A percentile compares a stretch with the other conserved stretches of the same genome.
phyloP scores from a whole-genome alignment of 1,139 yeast species.

The Taiozyma sp. region DNA sequence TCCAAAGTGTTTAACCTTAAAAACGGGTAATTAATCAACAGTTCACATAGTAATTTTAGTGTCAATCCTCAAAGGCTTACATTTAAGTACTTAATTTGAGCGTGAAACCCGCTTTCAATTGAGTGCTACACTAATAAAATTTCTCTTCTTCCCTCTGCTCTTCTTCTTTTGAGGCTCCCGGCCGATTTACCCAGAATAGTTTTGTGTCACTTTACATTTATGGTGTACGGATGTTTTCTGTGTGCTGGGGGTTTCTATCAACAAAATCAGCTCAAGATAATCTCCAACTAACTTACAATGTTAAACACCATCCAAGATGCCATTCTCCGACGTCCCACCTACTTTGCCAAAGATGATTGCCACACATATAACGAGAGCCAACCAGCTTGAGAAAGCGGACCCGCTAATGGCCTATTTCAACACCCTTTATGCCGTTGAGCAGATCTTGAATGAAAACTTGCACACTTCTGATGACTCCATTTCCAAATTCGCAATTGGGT shows the following conservation, averaged over 20 bases:
- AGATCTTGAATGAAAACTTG: constrained; percentile 52
- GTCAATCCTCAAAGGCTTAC: too few species aligned
- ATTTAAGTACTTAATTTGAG: too few species aligned
- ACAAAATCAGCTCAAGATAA: too few species aligned
- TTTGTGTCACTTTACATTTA: neutral
- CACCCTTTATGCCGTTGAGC: constrained; percentile 59
- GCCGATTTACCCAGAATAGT: neutral
- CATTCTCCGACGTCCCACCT: constrained; percentile 20
- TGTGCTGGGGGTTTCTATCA: too few species aligned
- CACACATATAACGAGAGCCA: constrained; percentile 45
- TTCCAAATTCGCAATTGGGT: constrained; percentile 50
- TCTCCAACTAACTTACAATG: too few species aligned
- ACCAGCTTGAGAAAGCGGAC: constrained; percentile 44
- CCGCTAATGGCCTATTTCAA: constrained; percentile 58
- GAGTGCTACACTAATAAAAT: too few species aligned
- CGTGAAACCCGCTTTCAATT: too few species aligned
- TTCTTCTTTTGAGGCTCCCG: too few species aligned
- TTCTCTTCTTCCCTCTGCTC: too few species aligned
- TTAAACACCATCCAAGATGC: constrained; percentile 2
- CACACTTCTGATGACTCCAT: constrained; percentile 50
- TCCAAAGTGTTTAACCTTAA: too few species aligned
- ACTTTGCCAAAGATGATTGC: constrained; percentile 34
- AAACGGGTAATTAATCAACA: too few species aligned
- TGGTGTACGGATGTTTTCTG: neutral
- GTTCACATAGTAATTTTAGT: too few species aligned